Conservation (phyloP, 177 flowering plant genomes). For the Vitis hybrid region DNA sequence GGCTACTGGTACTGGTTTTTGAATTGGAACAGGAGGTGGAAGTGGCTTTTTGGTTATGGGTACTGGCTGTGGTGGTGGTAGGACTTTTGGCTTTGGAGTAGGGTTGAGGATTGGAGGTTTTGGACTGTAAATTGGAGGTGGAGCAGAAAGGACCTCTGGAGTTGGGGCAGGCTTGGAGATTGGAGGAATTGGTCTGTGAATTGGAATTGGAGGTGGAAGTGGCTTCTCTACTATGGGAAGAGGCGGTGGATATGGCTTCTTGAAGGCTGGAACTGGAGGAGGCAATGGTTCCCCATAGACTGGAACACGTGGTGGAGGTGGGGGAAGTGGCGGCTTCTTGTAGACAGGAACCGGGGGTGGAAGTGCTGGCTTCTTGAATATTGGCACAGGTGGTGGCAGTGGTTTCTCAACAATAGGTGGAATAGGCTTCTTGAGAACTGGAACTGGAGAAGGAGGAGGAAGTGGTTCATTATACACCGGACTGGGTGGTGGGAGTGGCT, state of each 20-base stretch:
- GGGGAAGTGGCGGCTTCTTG: slow-evolving; percentile 14
- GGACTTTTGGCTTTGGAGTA: no score
- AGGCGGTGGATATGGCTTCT: slow-evolving; percentile 19
- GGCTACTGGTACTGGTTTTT: no score
- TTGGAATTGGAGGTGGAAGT: not conserved
- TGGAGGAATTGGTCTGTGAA: no score
- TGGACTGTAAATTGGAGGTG: no score
- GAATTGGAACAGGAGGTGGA: not conserved
- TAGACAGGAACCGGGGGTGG: slow-evolving; percentile 6
- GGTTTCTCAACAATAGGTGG: slow-evolving; percentile 16
- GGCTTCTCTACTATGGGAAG: not conserved
- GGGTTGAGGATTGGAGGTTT: no score
- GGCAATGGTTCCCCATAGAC: slow-evolving; percentile 8
- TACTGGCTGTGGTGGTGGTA: not conserved
- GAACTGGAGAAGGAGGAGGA: slow-evolving; percentile 17
- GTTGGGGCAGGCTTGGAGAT: not conserved
- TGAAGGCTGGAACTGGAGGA: not conserved
- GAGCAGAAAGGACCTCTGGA: no score
- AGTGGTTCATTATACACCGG: slow-evolving; percentile 15
- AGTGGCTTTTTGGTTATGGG: slow-evolving; percentile 4
- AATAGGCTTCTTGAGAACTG: slow-evolving; percentile 14
- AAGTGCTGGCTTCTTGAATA: slow-evolving; percentile 10
- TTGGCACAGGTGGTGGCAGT: slow-evolving; percentile 17
- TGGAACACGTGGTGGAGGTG: slow-evolving; percentile 18
- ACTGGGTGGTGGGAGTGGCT: slow-evolving; percentile 11